Evolutionary conservation across 2,329 filamentous ascomycete genomes (phyloP), one percentile per base, ranked within the genome.

Genomic region (Diaporthe velutina): DNA sequence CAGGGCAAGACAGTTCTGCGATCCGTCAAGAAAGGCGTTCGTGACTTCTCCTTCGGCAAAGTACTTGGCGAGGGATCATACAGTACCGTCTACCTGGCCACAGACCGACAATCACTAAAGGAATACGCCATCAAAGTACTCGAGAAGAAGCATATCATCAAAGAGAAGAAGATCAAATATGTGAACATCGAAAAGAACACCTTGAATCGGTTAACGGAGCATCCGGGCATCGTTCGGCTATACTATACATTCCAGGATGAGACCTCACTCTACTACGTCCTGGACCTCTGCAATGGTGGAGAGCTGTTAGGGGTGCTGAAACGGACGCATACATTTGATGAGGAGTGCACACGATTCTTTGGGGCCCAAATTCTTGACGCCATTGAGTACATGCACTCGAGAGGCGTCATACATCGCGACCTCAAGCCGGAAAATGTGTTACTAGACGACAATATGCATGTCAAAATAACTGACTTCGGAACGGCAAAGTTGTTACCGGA

Each of bases 151-250:
- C 97, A 99, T 83, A 99, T 99, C 81, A 99, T 99, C 88, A 99
- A 98, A 85, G 97, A 99, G 86, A 98, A 98, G 85, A 99, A 99
- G 89, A 98, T 99, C 81, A 99, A 99, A 88, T 99, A 99, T 81
- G 97, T 99, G 84, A 99, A 98, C 84, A 99, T 99, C 80, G 97
- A 99, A 84, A 98, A 98, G 86, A 96, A 99, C 84, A 98, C 97
- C 0, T 88, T 99, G 73, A 99, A 99, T 82, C 93, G 97, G 77
- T 88, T 99, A 74, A 98, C 96, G 4, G 96, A 99, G 77, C 97
- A 99, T 81, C 97, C 97, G 9, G 97, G 97, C 28, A 96, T 99
- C 75, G 96, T 99, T 74, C 94, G 97, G 77, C 89, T 99, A 57
- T 99, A 98, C 84, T 99, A 99, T 84, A 99, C 97, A 2, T 99